Conservation (phyloP, 495 filamentous ascomycete genomes). For the Penicillium cataractarum region DNA sequence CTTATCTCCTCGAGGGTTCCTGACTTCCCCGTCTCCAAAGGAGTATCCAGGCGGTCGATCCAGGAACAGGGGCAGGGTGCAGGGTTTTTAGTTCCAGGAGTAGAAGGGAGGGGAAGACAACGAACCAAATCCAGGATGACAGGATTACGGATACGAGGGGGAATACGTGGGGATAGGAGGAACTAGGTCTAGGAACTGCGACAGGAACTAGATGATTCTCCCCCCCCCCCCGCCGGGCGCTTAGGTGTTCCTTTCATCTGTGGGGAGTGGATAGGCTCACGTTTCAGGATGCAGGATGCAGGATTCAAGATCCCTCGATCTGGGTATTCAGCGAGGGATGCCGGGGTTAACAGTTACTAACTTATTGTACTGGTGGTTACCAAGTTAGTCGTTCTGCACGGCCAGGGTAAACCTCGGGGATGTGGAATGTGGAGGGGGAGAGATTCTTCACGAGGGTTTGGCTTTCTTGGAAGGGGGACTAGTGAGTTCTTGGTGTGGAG, state of each 20-base stretch:
- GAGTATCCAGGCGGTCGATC: slow-evolving; percentile 14
- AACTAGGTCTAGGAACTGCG: background rate
- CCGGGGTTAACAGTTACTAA: background rate
- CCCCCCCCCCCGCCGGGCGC: slow-evolving; percentile 10
- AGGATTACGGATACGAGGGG: background rate
- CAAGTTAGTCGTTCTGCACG: too few species aligned
- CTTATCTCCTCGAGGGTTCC: background rate
- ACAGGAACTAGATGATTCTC: background rate
- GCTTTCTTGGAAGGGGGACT: background rate
- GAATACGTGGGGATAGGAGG: background rate
- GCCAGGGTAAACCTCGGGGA: slow-evolving; percentile 1
- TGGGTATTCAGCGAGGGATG: slow-evolving; percentile 1
- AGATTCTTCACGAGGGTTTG: background rate
- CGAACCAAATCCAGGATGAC: too few species aligned
- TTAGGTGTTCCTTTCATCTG: slow-evolving; percentile 19
- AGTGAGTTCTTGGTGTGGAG: background rate
- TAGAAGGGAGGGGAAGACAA: background rate
- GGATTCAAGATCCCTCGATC: background rate
- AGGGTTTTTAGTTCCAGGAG: too few species aligned
- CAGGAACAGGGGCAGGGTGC: background rate
- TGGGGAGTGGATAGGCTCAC: background rate
- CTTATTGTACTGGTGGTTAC: too few species aligned
- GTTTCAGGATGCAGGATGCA: slow-evolving; percentile 4
- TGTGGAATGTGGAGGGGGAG: background rate
- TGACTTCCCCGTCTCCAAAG: slow-evolving; percentile 4